Conservation (phyloP, 331 rosid species). For the Malus hybrid region DNA sequence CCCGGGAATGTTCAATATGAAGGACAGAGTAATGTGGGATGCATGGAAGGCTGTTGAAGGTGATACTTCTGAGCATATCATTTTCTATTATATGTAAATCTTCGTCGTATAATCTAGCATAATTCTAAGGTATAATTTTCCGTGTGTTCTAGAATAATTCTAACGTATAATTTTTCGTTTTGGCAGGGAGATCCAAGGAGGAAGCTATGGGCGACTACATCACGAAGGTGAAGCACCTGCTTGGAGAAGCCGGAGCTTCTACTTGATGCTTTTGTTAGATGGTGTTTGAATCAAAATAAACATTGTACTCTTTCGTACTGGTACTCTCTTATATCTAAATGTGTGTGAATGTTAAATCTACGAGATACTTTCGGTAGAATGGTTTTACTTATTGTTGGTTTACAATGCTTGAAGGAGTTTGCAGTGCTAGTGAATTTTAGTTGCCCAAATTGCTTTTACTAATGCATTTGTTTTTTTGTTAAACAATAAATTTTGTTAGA, state of each 20-base stretch:
- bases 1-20: slow-evolving; percentile 80
- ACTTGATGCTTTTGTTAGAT: slow-evolving; percentile 17
- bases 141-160: too few species aligned
- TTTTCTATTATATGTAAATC: not conserved
- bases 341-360: not conserved
- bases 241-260: slow-evolving; percentile 51
- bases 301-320: not conserved
- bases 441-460: not conserved
- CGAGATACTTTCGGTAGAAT: not conserved
- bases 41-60: slow-evolving; percentile 98
- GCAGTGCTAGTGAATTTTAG: not conserved
- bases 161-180: not conserved
- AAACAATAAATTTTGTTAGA: too few species aligned
- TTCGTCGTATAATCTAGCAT: not conserved
- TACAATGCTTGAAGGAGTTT: not conserved
- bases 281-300: not conserved
- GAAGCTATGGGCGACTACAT: slow-evolving; percentile 83
- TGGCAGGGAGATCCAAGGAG: slow-evolving; percentile 78
- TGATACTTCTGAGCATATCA: slow-evolving; percentile 2
- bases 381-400: not conserved
- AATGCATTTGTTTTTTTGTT: not conserved
- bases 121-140: not conserved
- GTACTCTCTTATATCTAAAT: not conserved
- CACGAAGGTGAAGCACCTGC: slow-evolving; percentile 91
- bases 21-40: slow-evolving; percentile 95